Evolutionary conservation across 495 filamentous ascomycete genomes (phyloP).

Genomic region (Parmelia sp.): DNA sequence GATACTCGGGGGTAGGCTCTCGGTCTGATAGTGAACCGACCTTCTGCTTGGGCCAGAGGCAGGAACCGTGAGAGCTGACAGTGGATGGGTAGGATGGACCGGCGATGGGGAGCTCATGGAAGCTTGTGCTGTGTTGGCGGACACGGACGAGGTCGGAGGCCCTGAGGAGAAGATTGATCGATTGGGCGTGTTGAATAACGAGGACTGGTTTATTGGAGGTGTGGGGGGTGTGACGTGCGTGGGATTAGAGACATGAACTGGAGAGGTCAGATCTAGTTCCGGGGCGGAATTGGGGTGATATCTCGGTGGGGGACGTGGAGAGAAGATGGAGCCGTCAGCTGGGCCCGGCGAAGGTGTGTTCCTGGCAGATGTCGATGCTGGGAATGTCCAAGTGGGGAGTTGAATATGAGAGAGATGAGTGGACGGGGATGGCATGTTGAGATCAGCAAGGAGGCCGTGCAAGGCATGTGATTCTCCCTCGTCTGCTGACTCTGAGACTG

Average conservation of each 20-base stretch:
- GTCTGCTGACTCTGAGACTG: conserved; percentile 24
- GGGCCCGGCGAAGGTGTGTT: conserved; percentile 20
- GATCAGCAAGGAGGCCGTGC: conserved; percentile 23
- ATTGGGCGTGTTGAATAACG: conserved; percentile 32
- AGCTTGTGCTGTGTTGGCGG: conserved; percentile 32
- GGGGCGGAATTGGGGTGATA: conserved; percentile 19
- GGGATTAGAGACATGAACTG: conserved; percentile 14
- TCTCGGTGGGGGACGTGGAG: conserved; percentile 20
- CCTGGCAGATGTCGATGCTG: conserved; percentile 18
- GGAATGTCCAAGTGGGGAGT: conserved; percentile 26
- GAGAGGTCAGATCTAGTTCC: conserved; percentile 24
- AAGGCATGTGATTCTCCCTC: conserved; percentile 25
- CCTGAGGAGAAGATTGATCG: conserved; percentile 37
- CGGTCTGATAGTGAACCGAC: conserved; percentile 26
- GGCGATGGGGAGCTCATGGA: conserved; percentile 32
- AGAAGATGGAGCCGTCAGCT: conserved; percentile 26
- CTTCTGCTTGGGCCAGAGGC: conserved; percentile 15
- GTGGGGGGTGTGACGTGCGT: conserved; percentile 5
- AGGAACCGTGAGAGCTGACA: conserved; percentile 28
- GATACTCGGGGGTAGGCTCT: conserved; percentile 13
- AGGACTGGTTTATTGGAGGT: conserved; percentile 18
- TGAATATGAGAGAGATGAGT: conserved; percentile 13
- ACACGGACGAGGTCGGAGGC: conserved; percentile 34
- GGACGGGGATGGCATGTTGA: conserved; percentile 16
- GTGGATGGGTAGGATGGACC: conserved; percentile 25